These are phyloP conservation scores for Cladophialophora chaetospira DNA, from an alignment of 2,329 filamentous ascomycete genomes.

Conservation along the genomic window DNA sequence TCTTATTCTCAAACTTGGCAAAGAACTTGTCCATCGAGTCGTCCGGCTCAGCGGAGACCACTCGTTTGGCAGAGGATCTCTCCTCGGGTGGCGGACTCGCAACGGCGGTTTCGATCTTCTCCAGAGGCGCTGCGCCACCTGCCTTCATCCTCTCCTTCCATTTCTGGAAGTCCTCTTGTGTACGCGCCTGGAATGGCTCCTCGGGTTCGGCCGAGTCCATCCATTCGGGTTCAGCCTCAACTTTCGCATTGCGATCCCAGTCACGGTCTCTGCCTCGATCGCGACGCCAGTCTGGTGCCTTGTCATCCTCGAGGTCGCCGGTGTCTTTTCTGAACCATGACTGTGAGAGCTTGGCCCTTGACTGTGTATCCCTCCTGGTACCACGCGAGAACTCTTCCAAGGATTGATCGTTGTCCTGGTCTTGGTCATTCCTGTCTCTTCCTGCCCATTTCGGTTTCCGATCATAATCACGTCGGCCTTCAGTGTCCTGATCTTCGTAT, in stretches of 20 bases:
- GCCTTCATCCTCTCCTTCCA: conserved; percentile 93
- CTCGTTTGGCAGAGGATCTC: conserved; percentile 28
- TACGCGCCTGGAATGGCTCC: conserved; percentile 61
- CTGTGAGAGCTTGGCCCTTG: conserved; percentile 61
- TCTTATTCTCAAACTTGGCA: conserved; percentile 30
- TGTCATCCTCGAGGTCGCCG: conserved; percentile 47
- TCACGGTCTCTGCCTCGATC: conserved; percentile 54
- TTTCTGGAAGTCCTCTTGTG: conserved; percentile 87
- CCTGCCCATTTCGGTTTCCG: conserved; percentile 29
- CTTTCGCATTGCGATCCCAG: conserved; percentile 56
- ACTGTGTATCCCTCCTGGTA: conserved; percentile 34
- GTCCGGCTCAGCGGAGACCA: conserved; percentile 28
- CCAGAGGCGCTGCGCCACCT: conserved; percentile 39
- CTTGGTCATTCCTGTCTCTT: conserved; percentile 29
- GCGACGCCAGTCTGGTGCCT: conserved; percentile 67
- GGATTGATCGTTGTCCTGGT: conserved; percentile 20
- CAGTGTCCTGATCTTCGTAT: conserved; percentile 20
- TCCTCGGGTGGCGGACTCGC: conserved; percentile 38
- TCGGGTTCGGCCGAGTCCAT: conserved; percentile 71
- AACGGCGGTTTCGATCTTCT: conserved; percentile 33
- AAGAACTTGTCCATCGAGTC: conserved; percentile 35
- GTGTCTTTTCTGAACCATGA: conserved; percentile 72
- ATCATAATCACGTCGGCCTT: conserved; percentile 28
- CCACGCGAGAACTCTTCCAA: conserved; percentile 19
- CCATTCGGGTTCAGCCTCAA: conserved; percentile 84